These are phyloP conservation scores for Claviceps arundinis DNA, from an alignment of 2,329 filamentous ascomycete genomes.

Conservation along the genomic window DNA sequence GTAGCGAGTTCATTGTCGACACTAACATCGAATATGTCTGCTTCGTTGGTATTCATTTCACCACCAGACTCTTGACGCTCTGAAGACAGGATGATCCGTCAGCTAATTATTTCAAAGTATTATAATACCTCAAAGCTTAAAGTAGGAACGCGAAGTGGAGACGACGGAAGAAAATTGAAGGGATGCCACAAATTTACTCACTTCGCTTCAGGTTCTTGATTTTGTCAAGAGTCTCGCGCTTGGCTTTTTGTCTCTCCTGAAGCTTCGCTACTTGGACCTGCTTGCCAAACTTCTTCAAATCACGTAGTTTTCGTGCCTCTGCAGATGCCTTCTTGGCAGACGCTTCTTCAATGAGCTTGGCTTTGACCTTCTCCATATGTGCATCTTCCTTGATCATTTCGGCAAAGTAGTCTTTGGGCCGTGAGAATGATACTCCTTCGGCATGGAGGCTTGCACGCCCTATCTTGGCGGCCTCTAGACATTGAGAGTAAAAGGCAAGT, in stretches of 20 bases:
- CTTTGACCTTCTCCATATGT: slow-evolving; percentile 94
- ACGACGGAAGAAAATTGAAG: neutral
- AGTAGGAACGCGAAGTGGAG: neutral
- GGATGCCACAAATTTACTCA: slow-evolving; percentile 33
- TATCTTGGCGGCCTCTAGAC: slow-evolving; percentile 61
- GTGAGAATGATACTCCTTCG: slow-evolving; percentile 74
- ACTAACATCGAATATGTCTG: slow-evolving; percentile 82
- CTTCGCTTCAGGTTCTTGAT: slow-evolving; percentile 92
- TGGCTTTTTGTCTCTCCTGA: slow-evolving; percentile 85
- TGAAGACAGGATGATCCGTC: slow-evolving; percentile 23
- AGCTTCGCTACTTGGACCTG: slow-evolving; percentile 92
- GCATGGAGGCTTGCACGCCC: slow-evolving; percentile 64
- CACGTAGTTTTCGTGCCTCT: slow-evolving; percentile 81
- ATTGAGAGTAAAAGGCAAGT: slow-evolving; percentile 84
- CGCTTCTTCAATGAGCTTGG: slow-evolving; percentile 83
- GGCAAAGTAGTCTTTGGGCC: slow-evolving; percentile 90
- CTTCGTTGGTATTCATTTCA: slow-evolving; percentile 56
- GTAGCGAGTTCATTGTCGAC: slow-evolving; percentile 52
- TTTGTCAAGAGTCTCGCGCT: slow-evolving; percentile 88
- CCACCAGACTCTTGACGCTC: slow-evolving; percentile 65
- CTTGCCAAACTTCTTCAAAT: slow-evolving; percentile 98
- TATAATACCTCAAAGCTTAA: no score
- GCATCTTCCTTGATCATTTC: slow-evolving; percentile 99
- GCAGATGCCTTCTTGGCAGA: slow-evolving; percentile 82
- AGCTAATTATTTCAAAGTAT: neutral